A percentile compares a stretch with the other conserved stretches of the same genome.
phyloP scores from a whole-genome alignment of 768 basidiomycete species.

The Terana coerulea region DNA sequence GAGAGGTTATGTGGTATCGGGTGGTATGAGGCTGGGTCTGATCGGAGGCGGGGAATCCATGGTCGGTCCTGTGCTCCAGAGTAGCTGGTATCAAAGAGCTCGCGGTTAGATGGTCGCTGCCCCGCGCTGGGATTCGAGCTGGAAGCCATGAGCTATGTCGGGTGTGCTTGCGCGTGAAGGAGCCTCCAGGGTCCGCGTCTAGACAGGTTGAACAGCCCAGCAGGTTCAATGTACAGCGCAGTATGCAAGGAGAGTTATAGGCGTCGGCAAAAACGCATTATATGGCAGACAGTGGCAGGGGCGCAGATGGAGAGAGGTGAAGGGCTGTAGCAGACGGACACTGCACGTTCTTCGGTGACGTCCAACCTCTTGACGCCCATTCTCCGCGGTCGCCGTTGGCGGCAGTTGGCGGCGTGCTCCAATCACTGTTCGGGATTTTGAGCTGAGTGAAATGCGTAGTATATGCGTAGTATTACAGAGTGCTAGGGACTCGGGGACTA shows the following conservation, averaged over 20 bases:
- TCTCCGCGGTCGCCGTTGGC: too few species aligned
- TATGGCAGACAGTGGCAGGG: neutral
- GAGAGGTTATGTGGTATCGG: conserved; percentile 47
- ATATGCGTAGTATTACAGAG: too few species aligned
- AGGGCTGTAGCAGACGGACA: neutral
- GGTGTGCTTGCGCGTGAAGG: conserved; percentile 4
- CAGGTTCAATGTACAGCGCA: neutral
- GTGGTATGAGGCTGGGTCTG: conserved; percentile 42
- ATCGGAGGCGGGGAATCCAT: conserved; percentile 55
- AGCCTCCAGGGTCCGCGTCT: conserved; percentile 1
- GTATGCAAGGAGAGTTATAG: neutral
- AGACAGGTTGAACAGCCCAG: too few species aligned
- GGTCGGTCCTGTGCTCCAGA: conserved; percentile 52
- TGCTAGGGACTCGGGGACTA: too few species aligned
- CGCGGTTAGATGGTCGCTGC: conserved; percentile 37
- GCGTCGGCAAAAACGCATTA: neutral
- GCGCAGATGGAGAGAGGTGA: neutral
- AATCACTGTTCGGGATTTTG: too few species aligned
- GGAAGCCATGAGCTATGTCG: neutral
- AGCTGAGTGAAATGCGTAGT: too few species aligned
- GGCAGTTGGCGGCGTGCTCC: too few species aligned
- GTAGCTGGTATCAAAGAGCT: conserved; percentile 49
- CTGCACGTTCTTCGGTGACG: conserved; percentile 3
- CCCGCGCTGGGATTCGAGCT: neutral
- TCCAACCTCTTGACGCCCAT: conserved; percentile 1